Evolutionary conservation across 805 yeast genomes (phyloP).

Genomic region (Yarrowia hollandica): DNA sequence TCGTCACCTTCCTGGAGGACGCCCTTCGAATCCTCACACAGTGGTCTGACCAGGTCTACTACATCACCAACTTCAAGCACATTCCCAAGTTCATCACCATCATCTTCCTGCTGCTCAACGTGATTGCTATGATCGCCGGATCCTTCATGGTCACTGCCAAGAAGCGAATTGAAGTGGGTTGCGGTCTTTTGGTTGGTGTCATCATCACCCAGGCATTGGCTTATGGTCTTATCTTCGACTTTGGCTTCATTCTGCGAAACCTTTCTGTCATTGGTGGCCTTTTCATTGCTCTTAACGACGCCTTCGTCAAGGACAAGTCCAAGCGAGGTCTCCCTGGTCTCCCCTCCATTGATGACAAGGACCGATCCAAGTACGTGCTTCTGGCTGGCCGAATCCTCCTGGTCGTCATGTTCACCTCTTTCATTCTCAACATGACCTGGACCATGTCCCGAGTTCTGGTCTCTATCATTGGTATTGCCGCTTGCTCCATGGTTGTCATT

Average conservation of each 20-base stretch:
- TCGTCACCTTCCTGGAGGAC: constrained; percentile 92
- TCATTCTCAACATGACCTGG: constrained; percentile 70
- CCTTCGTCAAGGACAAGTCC: constrained; percentile 74
- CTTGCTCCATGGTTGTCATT: constrained; percentile 76
- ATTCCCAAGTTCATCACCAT: constrained; percentile 75
- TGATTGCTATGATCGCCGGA: constrained; percentile 68
- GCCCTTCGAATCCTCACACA: constrained; percentile 78
- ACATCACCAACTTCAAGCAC: constrained; percentile 75
- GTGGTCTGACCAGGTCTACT: constrained; percentile 89
- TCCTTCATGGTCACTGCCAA: constrained; percentile 70
- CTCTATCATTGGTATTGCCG: constrained; percentile 65
- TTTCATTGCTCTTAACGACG: constrained; percentile 80
- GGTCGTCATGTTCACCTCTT: constrained; percentile 80
- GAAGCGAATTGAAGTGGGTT: constrained; percentile 67
- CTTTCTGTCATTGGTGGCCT: constrained; percentile 91
- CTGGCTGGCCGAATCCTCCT: constrained; percentile 86
- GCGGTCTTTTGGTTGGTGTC: constrained; percentile 65
- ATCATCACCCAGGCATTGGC: constrained; percentile 81
- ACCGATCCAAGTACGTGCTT: constrained; percentile 74
- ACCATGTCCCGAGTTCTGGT: constrained; percentile 61
- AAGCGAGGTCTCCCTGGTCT: constrained; percentile 68
- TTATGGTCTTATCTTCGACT: constrained; percentile 82
- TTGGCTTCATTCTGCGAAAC: constrained; percentile 80
- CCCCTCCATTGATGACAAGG: constrained; percentile 67
- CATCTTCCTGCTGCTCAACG: constrained; percentile 64